Percentiles rank a stretch among this genome's conserved stretches.
Evolutionary conservation across 2,329 filamentous ascomycete genomes (phyloP).

Genomic region (Arachnomyces sp.): DNA sequence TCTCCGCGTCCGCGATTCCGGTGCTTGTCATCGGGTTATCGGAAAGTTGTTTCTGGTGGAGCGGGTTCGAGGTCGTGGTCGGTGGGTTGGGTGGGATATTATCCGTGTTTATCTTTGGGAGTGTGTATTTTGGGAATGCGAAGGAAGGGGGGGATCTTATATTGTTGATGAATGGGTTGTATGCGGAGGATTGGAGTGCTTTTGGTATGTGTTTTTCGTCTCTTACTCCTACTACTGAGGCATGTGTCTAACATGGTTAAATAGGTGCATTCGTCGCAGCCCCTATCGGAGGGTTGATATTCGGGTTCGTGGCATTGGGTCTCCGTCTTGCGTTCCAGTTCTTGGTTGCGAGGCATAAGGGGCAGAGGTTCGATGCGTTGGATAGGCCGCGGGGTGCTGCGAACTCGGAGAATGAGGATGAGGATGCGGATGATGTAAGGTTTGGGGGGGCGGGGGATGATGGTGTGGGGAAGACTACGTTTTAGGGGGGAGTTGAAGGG

Average conservation of each 20-base stretch:
- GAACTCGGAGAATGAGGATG: no score
- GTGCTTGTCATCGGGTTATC: conserved; percentile 64
- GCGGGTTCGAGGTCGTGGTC: conserved; percentile 70
- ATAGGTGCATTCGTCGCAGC: conserved; percentile 67
- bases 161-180: conserved; percentile 64
- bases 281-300: conserved; percentile 65
- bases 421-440: no score
- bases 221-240: neutral
- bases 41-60: conserved; percentile 55
- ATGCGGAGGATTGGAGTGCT: conserved; percentile 68
- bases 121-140: conserved; percentile 66
- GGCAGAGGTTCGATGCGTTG: conserved; percentile 57
- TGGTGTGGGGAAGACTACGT: no score
- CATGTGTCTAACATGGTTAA: conserved; percentile 1
- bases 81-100: conserved; percentile 70
- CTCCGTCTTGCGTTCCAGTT: conserved; percentile 54
- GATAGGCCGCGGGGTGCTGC: conserved; percentile 42
- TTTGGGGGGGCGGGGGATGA: no score
- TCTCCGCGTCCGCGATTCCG: conserved; percentile 68
- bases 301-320: conserved; percentile 56
- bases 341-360: conserved; percentile 47
- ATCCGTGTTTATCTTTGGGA: conserved; percentile 72
- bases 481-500: no score
- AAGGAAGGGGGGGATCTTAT: conserved; percentile 58
- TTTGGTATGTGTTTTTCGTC: conserved; percentile 47